Evolutionary conservation across 2,329 filamentous ascomycete genomes (phyloP).

Genomic region (Epichloe amarillans): DNA sequence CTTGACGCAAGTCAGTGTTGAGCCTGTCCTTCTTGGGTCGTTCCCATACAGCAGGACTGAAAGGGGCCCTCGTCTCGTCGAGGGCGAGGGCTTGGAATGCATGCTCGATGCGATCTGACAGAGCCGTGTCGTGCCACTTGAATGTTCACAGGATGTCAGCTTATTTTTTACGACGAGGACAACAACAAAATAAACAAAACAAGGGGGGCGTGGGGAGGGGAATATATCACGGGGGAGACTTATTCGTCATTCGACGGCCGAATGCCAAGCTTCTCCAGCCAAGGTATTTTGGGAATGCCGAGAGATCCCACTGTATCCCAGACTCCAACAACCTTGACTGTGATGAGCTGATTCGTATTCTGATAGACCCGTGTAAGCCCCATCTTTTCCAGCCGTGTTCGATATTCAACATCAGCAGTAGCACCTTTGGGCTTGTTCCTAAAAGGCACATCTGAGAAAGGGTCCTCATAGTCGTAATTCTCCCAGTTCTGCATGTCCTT

Average conservation of each 20-base stretch:
- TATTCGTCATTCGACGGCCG: conserved; percentile 32
- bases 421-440: conserved; percentile 33
- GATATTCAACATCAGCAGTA: conserved; percentile 28
- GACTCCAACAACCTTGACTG: conserved; percentile 31
- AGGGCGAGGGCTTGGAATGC: conserved; percentile 47
- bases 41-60: conserved; percentile 43
- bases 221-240: conserved; percentile 14
- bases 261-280: conserved; percentile 34
- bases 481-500: conserved; percentile 43
- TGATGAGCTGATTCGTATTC: conserved; percentile 28
- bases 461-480: conserved; percentile 30
- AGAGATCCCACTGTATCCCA: conserved; percentile 32
- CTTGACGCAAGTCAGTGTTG: conserved; percentile 33
- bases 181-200: not conserved
- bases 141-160: conserved; percentile 26
- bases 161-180: not conserved
- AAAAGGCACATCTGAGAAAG: conserved; percentile 34
- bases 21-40: conserved; percentile 23
- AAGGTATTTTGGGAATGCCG: conserved; percentile 31
- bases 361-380: conserved; percentile 30
- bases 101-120: conserved; percentile 39
- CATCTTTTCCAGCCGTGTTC: conserved; percentile 29
- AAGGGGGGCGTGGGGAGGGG: not conserved
- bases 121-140: conserved; percentile 39
- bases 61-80: conserved; percentile 41